Evolutionary conservation across 169 alveolate species (phyloP), one percentile per base, ranked within the genome.

Genomic region (Plasmodium relictum): DNA sequence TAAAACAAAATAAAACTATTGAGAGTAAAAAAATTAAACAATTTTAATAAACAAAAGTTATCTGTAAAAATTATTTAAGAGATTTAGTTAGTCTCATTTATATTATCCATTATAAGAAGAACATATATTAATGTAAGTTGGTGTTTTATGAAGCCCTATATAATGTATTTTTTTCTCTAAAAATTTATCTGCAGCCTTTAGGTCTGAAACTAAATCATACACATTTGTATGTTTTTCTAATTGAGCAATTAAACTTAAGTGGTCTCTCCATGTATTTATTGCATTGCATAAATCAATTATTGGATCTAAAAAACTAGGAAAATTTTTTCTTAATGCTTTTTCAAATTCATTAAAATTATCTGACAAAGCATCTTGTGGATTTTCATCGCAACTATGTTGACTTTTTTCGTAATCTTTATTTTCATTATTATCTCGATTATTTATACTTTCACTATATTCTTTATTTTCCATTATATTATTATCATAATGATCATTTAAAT

Each of bases 201-300:
- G 37, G 24, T 85, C 92, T 45, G 92, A 85, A 48, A 85, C 92
- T 20, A 85, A 16, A 50, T 85, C 87, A 62, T 85, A 70, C 20
- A 85, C 92, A 70, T 85, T 85, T 10, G 92, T 85, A 39, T 85
- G 92, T 41, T 85, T 56, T 48, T 85, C 92, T 65, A 85, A 52
- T 59, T 85, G 72, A 1, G 74, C 59, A 20, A 85, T 85, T 65
- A 85, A 70, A 39, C 69, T 41, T 58, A 85, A 56, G 70, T 85
- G 92, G 44, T 59, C 76, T 72, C 87, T 70, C 92, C 92, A 85
- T n/a, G 87, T 70, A 62, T 85, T 70, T 56, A 85, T 85, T 20
- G 92, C 85, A 59, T 85, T 59, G 37, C 92, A 85, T 61, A 85
- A 85, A 54, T 71, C 87, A 59, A 58, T 70, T 42, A 70, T 69